phyloP scores from a whole-genome alignment of 129 eudicot genomes.

The Flaveria brownii region DNA sequence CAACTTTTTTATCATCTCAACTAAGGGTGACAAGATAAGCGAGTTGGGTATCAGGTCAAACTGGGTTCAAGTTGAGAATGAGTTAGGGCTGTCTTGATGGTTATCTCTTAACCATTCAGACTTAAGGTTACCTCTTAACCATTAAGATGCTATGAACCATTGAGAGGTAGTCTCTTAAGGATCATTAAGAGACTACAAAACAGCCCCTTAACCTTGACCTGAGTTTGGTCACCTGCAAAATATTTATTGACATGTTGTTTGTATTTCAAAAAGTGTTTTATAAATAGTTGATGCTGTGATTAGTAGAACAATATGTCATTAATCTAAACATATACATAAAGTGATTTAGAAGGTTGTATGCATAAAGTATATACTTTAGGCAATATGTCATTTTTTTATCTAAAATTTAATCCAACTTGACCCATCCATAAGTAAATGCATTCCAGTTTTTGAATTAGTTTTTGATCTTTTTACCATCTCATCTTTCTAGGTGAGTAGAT shows the following conservation, averaged over 20 bases:
- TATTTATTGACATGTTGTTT: not conserved
- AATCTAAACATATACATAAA: not conserved
- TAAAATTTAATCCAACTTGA: not conserved
- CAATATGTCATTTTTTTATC: not conserved
- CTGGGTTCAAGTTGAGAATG: not conserved
- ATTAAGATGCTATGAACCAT: no score
- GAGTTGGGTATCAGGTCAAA: conserved; percentile 2
- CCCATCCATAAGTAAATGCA: not conserved
- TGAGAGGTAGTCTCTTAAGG: no score
- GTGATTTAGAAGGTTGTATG: conserved; percentile 2
- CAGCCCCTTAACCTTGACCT: no score
- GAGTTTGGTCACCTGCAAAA: not conserved
- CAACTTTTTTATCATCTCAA: not conserved
- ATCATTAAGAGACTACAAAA: no score
- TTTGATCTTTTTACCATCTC: not conserved
- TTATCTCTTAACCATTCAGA: no score
- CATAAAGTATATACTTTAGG: not conserved
- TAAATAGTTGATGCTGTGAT: not conserved
- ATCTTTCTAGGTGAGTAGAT: not conserved
- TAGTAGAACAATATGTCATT: not conserved
- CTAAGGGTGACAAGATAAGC: not conserved
- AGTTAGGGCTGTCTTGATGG: not conserved
- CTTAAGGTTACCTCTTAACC: no score
- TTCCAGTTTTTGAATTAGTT: not conserved
- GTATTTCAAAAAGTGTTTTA: not conserved